Evolutionary conservation across 2,329 filamentous ascomycete species (phyloP).

Genomic region (Fusarium neocosmosporiellum): DNA sequence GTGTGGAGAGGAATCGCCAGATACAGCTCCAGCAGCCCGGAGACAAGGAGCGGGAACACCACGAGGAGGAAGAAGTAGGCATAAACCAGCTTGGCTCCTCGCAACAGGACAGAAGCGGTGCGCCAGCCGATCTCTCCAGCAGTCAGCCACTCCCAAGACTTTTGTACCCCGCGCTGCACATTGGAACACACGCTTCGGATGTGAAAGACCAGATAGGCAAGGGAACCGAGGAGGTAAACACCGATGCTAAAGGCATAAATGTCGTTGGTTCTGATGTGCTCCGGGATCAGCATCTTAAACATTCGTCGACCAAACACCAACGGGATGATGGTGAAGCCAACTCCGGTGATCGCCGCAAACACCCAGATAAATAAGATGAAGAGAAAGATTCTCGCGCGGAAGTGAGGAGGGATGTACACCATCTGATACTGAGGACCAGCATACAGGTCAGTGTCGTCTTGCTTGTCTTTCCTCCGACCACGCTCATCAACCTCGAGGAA

Average conservation of each 20-base stretch:
- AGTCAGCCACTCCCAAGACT: slow-evolving; percentile 36
- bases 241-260: slow-evolving; percentile 96
- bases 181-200: slow-evolving; percentile 52
- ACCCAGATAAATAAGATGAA: slow-evolving; percentile 94
- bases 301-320: slow-evolving; percentile 85
- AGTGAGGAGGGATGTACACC: slow-evolving; percentile 87
- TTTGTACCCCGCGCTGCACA: slow-evolving; percentile 45
- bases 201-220: slow-evolving; percentile 71
- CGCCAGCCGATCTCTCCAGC: slow-evolving; percentile 38
- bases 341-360: slow-evolving; percentile 89
- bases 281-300: slow-evolving; percentile 78
- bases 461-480: slow-evolving; percentile 71
- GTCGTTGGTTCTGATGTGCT: slow-evolving; percentile 84
- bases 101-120: slow-evolving; percentile 44
- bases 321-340: slow-evolving; percentile 86
- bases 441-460: slow-evolving; percentile 61
- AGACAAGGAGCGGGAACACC: slow-evolving; percentile 84
- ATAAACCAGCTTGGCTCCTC: slow-evolving; percentile 70
- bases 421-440: slow-evolving; percentile 72
- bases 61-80: slow-evolving; percentile 79
- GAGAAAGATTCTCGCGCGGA: slow-evolving; percentile 80
- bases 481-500: slow-evolving; percentile 80
- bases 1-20: slow-evolving; percentile 88
- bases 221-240: slow-evolving; percentile 80
- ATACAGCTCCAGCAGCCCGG: slow-evolving; percentile 87